Evolutionary conservation across 1,139 yeast species (phyloP).

Genomic region (Taphrina sp.): DNA sequence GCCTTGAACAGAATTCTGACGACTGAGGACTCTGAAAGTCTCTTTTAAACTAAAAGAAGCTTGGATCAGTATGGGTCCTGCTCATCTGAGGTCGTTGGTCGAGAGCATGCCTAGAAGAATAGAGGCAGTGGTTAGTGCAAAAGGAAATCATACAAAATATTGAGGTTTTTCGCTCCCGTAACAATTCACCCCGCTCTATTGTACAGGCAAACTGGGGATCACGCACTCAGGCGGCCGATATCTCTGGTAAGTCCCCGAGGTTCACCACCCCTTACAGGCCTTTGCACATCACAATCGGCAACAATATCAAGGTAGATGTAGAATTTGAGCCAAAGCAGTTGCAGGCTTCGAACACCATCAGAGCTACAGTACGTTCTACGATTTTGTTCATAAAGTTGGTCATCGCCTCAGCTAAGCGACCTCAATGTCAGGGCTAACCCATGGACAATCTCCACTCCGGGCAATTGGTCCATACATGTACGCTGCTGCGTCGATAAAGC

Average conservation of each 20-base stretch:
- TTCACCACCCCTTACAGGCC: not conserved
- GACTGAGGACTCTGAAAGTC: not conserved
- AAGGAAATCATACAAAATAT: not conserved
- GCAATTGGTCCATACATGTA: too few species aligned
- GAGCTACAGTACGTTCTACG: not conserved
- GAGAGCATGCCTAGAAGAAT: not conserved
- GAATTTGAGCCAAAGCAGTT: not conserved
- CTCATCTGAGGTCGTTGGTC: not conserved
- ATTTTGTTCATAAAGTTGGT: not conserved
- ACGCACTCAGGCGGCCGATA: too few species aligned
- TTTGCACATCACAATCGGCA: not conserved
- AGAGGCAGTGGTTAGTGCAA: not conserved
- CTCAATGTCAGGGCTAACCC: not conserved
- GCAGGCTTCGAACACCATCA: not conserved
- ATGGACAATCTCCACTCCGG: not conserved
- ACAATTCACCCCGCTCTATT: not conserved
- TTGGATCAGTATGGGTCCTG: not conserved
- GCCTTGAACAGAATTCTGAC: not conserved
- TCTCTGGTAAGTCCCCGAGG: too few species aligned
- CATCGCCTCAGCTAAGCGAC: not conserved
- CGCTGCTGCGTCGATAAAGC: too few species aligned
- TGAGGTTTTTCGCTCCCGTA: not conserved
- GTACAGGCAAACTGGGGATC: too few species aligned
- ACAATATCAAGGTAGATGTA: not conserved
- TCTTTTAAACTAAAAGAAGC: not conserved